phyloP scores from a whole-genome alignment of 2,329 filamentous ascomycete genomes.

The Aspergillus viridinutans region DNA sequence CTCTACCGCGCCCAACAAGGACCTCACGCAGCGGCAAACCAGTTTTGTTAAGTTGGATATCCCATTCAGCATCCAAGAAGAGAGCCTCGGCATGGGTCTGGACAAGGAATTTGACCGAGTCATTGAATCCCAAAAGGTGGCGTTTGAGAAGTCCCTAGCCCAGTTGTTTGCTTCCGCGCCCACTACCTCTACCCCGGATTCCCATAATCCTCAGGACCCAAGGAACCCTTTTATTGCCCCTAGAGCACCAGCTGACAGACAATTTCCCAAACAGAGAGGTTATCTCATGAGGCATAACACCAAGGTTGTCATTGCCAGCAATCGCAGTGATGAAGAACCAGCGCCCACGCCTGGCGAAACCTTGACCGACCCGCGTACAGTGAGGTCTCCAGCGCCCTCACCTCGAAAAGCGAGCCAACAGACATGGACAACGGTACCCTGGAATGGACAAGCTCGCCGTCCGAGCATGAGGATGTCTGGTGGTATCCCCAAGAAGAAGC shows the following conservation, averaged over 20 bases:
- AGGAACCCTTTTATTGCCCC: constrained; percentile 6
- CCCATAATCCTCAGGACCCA: constrained; percentile 8
- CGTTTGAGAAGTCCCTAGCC: constrained; percentile 48
- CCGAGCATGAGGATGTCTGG: constrained; percentile 58
- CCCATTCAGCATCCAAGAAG: constrained; percentile 64
- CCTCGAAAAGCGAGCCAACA: constrained; percentile 78
- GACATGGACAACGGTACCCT: constrained; percentile 95
- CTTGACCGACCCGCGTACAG: constrained; percentile 36
- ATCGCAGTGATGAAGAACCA: constrained; percentile 57
- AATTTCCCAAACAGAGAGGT: constrained; percentile 72
- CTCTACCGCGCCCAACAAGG: constrained; percentile 23
- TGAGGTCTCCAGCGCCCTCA: constrained; percentile 63
- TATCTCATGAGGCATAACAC: constrained; percentile 99
- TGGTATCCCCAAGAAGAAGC: constrained; percentile 58
- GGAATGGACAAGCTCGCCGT: constrained; percentile 76
- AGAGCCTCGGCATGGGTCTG: constrained; percentile 73
- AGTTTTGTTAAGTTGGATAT: constrained; percentile 80
- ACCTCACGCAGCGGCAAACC: constrained; percentile 53
- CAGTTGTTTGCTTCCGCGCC: constrained; percentile 18
- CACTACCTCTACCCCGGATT: constrained; percentile 5
- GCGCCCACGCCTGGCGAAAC: constrained; percentile 25
- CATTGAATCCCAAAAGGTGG: constrained; percentile 95
- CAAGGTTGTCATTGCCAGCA: constrained; percentile 90
- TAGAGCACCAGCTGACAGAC: constrained; percentile 59
- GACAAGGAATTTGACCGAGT: constrained; percentile 92